Conservation (phyloP, 225 moss, liverwort and hornwort species). For the Lunularia cruciata region DNA sequence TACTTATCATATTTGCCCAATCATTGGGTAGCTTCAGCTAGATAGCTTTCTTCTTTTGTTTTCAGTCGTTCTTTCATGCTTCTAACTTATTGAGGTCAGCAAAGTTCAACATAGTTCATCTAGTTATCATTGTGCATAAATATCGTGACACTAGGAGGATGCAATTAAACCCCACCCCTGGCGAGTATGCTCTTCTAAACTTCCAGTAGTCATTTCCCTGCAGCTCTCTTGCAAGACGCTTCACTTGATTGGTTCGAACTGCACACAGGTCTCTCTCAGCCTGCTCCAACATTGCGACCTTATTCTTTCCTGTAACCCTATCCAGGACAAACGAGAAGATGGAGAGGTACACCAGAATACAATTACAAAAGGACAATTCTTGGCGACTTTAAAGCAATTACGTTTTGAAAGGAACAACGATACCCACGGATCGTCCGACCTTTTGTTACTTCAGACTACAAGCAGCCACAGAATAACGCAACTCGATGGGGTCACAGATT, state of each 20-base stretch:
- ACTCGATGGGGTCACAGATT: no score
- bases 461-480: no score
- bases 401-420: no score
- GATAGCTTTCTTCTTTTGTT: no score
- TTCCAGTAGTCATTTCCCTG: slow-evolving; percentile 56
- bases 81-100: no score
- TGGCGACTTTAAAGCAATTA: no score
- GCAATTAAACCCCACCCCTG: slow-evolving; percentile 36
- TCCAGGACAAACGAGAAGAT: slow-evolving; percentile 11
- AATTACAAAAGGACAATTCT: background rate
- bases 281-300: slow-evolving; percentile 42
- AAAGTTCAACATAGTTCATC: background rate
- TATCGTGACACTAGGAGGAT: background rate
- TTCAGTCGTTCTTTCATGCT: background rate
- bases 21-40: no score
- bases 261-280: slow-evolving; percentile 45
- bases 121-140: slow-evolving; percentile 6
- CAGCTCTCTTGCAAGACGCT: slow-evolving; percentile 50
- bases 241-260: slow-evolving; percentile 43
- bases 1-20: no score
- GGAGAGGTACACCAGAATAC: slow-evolving; percentile 11
- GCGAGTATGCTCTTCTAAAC: slow-evolving; percentile 51
- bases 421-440: no score
- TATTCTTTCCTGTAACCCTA: slow-evolving; percentile 45
- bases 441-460: no score